Base-by-base conservation (phyloP, 2,329 filamentous ascomycete genomes). In the Alternaria sp. region DNA sequence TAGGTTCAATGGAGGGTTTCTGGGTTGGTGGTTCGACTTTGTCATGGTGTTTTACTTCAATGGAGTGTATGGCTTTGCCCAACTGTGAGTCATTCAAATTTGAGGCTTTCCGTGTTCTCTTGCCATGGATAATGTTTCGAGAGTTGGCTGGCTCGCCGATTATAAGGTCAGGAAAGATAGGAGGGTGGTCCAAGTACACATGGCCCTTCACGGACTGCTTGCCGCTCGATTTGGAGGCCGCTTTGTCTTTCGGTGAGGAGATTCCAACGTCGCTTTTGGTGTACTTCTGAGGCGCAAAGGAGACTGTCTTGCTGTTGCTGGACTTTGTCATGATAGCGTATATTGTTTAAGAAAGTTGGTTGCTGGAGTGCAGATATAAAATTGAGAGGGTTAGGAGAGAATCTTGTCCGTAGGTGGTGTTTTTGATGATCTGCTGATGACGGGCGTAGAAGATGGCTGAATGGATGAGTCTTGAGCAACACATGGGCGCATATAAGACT, bases 381-480 rank as follows among this genome's bases (percentile, higher is more conserved):
- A 23, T 4, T 31, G 51, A 17, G 17, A 17, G 17, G n/a, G 40
- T 24, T 14, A 6, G 28, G 24, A 29, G 21, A 36, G 29, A 23
- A 36, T 28, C 14, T 33, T 41, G 17, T 49, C 2, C 8, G 28
- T 26, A 17, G 13, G 44, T 23, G 33, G n/a, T 39, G 6, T 40
- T 6, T 24, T 23, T 26, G 11, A 11, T 39, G 13, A 8, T 28
- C 44, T 51, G 46, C 4, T 44, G 46, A 24, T 14, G 14, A 17
- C 4, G n/a, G 24, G 14, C 5, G n/a, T 51, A 8, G 45, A 51
- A 56, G 39, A 34, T 40, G 29, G 4, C 14, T 37, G 46, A 44
- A 44, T 7, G 39, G 37, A 23, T 56, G 54, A 51, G 46, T 51
- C 37, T 50, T 42, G 28, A 40, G 11, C 34, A 7, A 24, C 11